Evolutionary conservation across 139 green algal genomes (phyloP).

Genomic region (Chlamydomonas asymmetrica): DNA sequence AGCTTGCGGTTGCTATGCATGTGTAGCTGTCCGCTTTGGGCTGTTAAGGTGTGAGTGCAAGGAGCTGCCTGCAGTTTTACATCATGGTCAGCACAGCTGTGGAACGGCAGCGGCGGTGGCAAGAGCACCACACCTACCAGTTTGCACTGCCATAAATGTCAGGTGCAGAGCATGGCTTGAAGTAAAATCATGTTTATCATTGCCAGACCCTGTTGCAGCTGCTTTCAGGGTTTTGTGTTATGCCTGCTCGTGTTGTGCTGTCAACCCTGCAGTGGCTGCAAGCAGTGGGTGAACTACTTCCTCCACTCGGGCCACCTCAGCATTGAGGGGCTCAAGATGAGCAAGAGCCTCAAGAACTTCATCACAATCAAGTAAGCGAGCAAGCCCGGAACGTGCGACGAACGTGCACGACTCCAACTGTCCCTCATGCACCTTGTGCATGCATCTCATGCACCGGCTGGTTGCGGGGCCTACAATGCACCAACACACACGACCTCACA

Average conservation of each 20-base stretch:
- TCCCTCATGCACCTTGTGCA: not conserved
- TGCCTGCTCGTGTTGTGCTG: too few species aligned
- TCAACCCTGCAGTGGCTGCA: slow-evolving; percentile 49
- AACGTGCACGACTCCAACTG: not conserved
- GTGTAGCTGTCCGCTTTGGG: too few species aligned
- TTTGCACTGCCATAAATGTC: too few species aligned
- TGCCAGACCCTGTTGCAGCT: slow-evolving; percentile 3
- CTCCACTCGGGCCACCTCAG: slow-evolving; percentile 93
- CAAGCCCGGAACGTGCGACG: too few species aligned
- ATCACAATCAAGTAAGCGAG: slow-evolving; percentile 86
- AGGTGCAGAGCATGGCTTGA: too few species aligned
- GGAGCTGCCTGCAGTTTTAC: not conserved
- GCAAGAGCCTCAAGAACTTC: slow-evolving; percentile 99
- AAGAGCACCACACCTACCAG: too few species aligned
- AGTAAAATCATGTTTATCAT: too few species aligned
- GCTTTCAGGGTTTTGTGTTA: not conserved
- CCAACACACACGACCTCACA: not conserved
- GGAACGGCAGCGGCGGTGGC: not conserved
- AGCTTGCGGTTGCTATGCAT: too few species aligned
- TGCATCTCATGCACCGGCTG: too few species aligned
- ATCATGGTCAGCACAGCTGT: not conserved
- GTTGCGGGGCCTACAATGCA: too few species aligned
- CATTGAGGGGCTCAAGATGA: slow-evolving; percentile 99
- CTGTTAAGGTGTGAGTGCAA: too few species aligned
- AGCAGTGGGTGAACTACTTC: slow-evolving; percentile 99